Evolutionary conservation across 2,329 filamentous ascomycete genomes (phyloP).

Genomic region (Hypoxylon sp.): DNA sequence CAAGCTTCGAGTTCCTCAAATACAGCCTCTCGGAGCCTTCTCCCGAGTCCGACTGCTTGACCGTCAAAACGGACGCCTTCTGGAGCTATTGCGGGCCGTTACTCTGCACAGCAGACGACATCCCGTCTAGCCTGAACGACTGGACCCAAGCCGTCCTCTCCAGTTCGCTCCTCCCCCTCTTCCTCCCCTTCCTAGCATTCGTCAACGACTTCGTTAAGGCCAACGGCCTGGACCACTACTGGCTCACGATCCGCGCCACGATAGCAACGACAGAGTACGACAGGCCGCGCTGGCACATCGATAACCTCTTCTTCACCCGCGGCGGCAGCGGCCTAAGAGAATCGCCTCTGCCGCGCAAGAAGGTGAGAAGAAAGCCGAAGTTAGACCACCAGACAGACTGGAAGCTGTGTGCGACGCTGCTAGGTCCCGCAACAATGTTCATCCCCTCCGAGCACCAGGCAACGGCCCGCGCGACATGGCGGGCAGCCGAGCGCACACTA

Average conservation of each 20-base stretch:
- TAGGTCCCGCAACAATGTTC: constrained; percentile 65
- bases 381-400: constrained; percentile 58
- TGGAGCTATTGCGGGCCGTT: constrained; percentile 63
- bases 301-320: constrained; percentile 62
- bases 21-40: constrained; percentile 28
- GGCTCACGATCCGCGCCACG: constrained; percentile 64
- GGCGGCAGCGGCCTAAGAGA: constrained; percentile 30
- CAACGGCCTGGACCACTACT: constrained; percentile 60
- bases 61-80: constrained; percentile 54
- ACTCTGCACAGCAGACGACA: constrained; percentile 48
- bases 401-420: constrained; percentile 64
- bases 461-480: constrained; percentile 55
- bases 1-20: constrained; percentile 48
- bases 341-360: background rate
- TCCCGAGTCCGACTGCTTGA: constrained; percentile 18
- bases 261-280: constrained; percentile 61
- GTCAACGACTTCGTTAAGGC: constrained; percentile 56
- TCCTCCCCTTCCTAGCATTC: constrained; percentile 60
- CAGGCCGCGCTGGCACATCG: constrained; percentile 64
- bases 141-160: constrained; percentile 57
- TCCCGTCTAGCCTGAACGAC: constrained; percentile 58
- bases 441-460: constrained; percentile 53
- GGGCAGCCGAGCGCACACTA: constrained; percentile 48
- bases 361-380: constrained; percentile 4
- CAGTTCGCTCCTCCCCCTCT: constrained; percentile 52